Evolutionary conservation across 192 early-diverging fungal genomes (phyloP).

Genomic region (Globomyces pollinis-pini): DNA sequence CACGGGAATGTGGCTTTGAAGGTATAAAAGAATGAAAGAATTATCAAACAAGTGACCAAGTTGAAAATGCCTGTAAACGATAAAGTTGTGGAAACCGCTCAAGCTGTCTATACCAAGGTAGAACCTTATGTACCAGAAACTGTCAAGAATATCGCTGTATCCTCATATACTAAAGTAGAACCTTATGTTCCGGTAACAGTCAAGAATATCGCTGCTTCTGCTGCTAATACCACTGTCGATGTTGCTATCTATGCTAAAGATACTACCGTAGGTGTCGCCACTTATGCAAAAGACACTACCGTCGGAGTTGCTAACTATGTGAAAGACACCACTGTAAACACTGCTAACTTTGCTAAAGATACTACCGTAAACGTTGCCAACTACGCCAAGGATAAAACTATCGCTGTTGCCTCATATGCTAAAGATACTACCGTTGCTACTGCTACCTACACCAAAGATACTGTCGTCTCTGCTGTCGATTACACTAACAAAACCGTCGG

Average conservation of each 20-base stretch:
- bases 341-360: constrained; percentile 4
- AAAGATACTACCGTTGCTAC: constrained; percentile 30
- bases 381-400: constrained; percentile 29
- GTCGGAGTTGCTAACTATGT: constrained; percentile 9
- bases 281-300: constrained; percentile 24
- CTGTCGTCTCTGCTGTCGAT: constrained; percentile 14
- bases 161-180: constrained; percentile 22
- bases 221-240: not conserved
- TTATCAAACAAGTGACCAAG: no score
- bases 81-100: constrained; percentile 7
- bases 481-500: constrained; percentile 10
- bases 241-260: not conserved
- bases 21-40: no score
- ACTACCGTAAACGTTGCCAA: constrained; percentile 17
- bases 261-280: constrained; percentile 12
- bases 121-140: constrained; percentile 40
- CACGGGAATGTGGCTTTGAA: no score
- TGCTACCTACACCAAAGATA: constrained; percentile 14
- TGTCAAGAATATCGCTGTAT: constrained; percentile 22
- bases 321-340: constrained; percentile 14
- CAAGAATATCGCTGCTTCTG: constrained; percentile 17
- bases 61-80: no score
- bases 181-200: constrained; percentile 38
- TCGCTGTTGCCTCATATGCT: constrained; percentile 23
- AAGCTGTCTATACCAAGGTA: constrained; percentile 13